Base-by-base conservation (phyloP, 805 yeast genomes). In the Lipomyces starkeyi region DNA sequence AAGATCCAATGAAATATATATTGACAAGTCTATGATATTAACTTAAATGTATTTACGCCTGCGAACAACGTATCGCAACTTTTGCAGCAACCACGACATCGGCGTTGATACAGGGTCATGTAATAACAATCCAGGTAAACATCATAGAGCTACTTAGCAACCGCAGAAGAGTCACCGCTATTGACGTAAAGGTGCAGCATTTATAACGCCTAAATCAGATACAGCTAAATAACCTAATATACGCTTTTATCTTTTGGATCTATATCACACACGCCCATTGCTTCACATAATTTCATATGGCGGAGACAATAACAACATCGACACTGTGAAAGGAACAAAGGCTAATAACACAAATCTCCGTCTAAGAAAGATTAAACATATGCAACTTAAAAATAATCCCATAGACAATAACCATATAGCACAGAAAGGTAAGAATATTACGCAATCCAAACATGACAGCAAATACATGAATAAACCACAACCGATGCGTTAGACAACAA, bases 371-470 rank as follows among this genome's bases (percentile, higher is more conserved):
- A 20, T 52, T 20, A 53, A 47, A 52, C 32, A 27, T 35, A 61
- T 47, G 55, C 59, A 53, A 53, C 35, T 14, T 47, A 34, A 61
- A 22, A 25, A 14, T 2, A 17, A 32, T 37, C 27, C 35, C 22
- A 37, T 34, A 53, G 58, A 27, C 61, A 27, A 54, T 8, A 14
- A 61, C 20, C 20, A 29, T 25, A 61, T 55, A 11, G 40, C 35
- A 47, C 37, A 52, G 53, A 34, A 37, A 22, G 43, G 43, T 25
- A 9, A 32, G n/a, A 58, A 29, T 29, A 58, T 32, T 20, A 59
- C 20, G 40, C 17, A 34, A 56, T 43, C 55, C 55, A 59, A 27
- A 49, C 22, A 17, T 35, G 40, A 35, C 54, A 53, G 52, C 43
- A 32, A 49, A 27, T 27, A 17, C 17, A 53, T n/a, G 29, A 27